phyloP scores from a whole-genome alignment of 1,139 yeast genomes.

The Kodamaea sp. region DNA sequence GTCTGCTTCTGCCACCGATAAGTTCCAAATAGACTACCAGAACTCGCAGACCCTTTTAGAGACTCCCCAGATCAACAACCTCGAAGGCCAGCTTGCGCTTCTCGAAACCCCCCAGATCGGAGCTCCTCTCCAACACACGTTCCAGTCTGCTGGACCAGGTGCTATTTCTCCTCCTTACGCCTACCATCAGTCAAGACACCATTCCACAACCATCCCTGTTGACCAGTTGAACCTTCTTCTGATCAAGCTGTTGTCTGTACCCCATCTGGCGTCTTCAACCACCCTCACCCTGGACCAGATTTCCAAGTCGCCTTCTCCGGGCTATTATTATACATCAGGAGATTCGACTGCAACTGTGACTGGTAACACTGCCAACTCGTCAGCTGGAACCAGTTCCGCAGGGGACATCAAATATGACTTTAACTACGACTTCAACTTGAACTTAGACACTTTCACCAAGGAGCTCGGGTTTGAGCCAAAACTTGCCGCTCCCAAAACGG shows the following conservation, averaged over 20 bases:
- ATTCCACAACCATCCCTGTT: constrained; percentile 15
- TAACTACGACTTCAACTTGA: constrained; percentile 5
- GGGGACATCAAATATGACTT: constrained; percentile 1
- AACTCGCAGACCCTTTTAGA: background rate
- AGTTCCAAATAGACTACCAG: constrained; percentile 4
- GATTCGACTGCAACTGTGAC: background rate
- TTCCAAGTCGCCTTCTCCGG: constrained; percentile 12
- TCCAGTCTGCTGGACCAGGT: too few relatives aligned
- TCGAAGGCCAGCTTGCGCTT: background rate
- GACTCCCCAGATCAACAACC: background rate
- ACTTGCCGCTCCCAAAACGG: background rate
- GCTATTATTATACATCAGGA: constrained; percentile 9
- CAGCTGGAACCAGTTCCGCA: background rate
- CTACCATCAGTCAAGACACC: constrained; percentile 8
- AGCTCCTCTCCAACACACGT: background rate
- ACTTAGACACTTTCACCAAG: constrained; percentile 4
- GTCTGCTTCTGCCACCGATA: constrained; percentile 1
- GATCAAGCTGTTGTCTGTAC: constrained; percentile 5
- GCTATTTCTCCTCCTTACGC: constrained; percentile 9
- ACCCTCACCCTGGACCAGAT: constrained; percentile 3
- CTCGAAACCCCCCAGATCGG: background rate
- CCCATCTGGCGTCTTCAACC: constrained; percentile 2
- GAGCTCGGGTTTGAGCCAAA: constrained; percentile 1
- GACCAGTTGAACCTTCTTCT: constrained; percentile 16
- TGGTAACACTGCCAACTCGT: background rate